Base-by-base conservation (phyloP, 306 rosid genomes). In the Sindora glabra region DNA sequence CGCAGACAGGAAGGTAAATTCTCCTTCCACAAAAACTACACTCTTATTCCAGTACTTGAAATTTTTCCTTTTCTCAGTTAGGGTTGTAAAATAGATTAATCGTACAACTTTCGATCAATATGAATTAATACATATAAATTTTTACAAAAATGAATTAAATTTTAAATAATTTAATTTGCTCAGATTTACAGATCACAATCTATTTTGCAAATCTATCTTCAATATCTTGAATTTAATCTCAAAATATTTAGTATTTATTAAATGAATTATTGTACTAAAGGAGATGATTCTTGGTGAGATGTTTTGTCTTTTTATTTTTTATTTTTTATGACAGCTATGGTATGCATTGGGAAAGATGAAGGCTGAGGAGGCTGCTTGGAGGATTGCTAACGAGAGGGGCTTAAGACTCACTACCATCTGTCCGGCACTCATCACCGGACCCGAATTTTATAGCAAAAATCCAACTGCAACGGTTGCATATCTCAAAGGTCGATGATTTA, bases 401-500 rank as follows among this genome's bases (percentile, higher is more conserved):
- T 21, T 92, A 8, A 80, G 80, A 25, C 70, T 92, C 53, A 73
- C 92, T 14, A 89, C 94, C 2, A 74, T 92, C 33, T 89, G 99
- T 33, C 82, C 99, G 1, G 95, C 74, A 29, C 83, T 92, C 24
- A 38, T 92, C 0, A 89, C 94, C 0, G 94, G 95, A 25, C 90
- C 90, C 2, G 64, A 89, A 51, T 84, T 80, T 52, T 70, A 55
- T 24, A 45, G 23, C 0, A 77, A 65, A 44, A 89, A 80, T 19
- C 78, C 96, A 45, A 92, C 95, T 2, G 56, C 99, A 14, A 89
- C 99, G 18, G 69, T 89, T 63, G 95, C 99, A 22, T 92, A 80
- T 62, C 99, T 92, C 54, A 92, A 92, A 82, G 96, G 95, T 92
- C n/a, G n/a, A n/a, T n/a, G n/a, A n/a, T n/a, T n/a, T n/a, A n/a